Evolutionary conservation across 2,329 filamentous ascomycete genomes (phyloP), one percentile per base, ranked within the genome.

Genomic region (Sporothrix phasma): DNA sequence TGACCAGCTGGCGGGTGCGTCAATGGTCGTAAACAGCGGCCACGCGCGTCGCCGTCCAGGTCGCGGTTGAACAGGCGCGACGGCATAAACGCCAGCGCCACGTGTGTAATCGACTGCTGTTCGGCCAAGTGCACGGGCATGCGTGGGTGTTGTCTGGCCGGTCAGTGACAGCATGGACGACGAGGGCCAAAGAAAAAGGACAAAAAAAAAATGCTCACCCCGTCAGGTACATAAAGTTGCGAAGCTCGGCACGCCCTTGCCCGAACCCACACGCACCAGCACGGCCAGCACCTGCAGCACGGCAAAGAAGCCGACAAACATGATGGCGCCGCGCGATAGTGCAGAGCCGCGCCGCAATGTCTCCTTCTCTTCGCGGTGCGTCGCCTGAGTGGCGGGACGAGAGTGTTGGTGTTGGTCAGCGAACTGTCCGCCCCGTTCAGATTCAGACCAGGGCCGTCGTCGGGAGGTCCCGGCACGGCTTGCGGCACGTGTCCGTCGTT

Each of bases 81-180:
- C 15, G 72, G 74, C 78, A 86, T 80, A 67, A 86, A 86, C 1
- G 84, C 84, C 19, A 86, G 72, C 11, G 80, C 77, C 11, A 86
- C 80, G 68, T 86, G 83, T 0, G 82, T 83, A n/a, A 86, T 76
- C 19, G 77, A 70, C 24, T 71, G 62, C 0, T 79, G 73, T 49
- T 78, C 72, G 2, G 74, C 66, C 6, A 70, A 59, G 1, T 61
- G 22, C 3, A 66, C 58, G 0, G 80, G 81, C 10, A 78, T 69
- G 2, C 78, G 67, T 37, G 76, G 72, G 68, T 83, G 81, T 66
- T 13, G 34, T 37, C 15, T 31, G 19, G 46, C 63, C 24, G 61
- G 49, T 2, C 7, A n/a, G 39, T n/a, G 15, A 5, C 41, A 13
- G 3, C 10, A 13, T 10, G 34, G 5, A n/a, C 34, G 3, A 37